Percentiles rank a stretch among this genome's conserved stretches.
Evolutionary conservation across 345 rosid genomes (phyloP).

Genomic region (Erucastrum elatum): DNA sequence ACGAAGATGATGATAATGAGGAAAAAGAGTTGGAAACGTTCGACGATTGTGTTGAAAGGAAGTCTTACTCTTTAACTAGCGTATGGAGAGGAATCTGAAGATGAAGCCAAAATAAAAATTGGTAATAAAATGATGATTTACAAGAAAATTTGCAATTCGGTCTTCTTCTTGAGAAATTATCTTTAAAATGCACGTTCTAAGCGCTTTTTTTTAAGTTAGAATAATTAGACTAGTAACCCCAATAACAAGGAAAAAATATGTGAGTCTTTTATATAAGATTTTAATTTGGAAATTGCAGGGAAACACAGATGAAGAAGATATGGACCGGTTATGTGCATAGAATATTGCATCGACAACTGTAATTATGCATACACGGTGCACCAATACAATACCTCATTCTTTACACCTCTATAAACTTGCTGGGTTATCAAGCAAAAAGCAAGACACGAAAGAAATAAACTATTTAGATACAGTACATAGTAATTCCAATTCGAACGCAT

Average conservation of each 20-base stretch:
- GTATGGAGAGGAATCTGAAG: not conserved
- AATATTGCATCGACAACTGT: not conserved
- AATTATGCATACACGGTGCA: not conserved
- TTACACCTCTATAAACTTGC: not conserved
- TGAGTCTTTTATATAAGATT: not conserved
- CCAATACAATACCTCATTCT: not conserved
- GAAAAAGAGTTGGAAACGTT: not conserved
- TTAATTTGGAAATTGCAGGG: not conserved
- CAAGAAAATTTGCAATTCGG: not conserved
- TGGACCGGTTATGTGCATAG: not conserved
- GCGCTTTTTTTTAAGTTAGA: not conserved
- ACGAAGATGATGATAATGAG: not conserved
- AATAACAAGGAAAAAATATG: not conserved
- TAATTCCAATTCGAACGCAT: not conserved
- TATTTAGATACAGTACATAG: not conserved
- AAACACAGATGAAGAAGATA: not conserved
- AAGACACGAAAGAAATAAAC: not conserved
- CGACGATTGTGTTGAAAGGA: not conserved
- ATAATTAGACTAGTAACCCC: not conserved
- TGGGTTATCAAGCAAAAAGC: not conserved
- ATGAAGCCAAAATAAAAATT: not conserved
- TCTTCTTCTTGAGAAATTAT: not conserved
- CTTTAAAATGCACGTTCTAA: constrained; percentile 17
- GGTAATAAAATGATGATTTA: not conserved
- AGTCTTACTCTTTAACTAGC: constrained; percentile 6